Percentiles rank a stretch among this genome's conserved stretches.
Evolutionary conservation across 78 protist genomes (phyloP).

Genomic region (Dictyostelium firmibasis): DNA sequence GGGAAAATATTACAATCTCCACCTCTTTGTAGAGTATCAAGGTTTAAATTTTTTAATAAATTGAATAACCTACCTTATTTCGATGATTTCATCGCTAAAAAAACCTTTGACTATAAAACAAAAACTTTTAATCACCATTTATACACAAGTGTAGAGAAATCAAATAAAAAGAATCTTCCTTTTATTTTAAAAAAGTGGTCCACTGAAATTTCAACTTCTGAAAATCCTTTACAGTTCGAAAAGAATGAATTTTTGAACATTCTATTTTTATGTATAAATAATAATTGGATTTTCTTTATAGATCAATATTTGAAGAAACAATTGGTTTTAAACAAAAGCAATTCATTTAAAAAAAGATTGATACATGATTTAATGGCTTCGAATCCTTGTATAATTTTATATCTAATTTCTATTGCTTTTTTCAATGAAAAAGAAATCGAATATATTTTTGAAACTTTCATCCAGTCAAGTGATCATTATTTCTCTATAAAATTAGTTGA

Average conservation of each 20-base stretch:
- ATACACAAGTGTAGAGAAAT: neutral
- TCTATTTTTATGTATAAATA: neutral
- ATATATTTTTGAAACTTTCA: neutral
- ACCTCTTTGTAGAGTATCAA: neutral
- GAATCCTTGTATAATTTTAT: neutral
- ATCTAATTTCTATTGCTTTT: neutral
- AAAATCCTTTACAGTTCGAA: neutral
- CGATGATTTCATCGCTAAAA: neutral
- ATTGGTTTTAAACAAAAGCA: neutral
- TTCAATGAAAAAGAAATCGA: neutral
- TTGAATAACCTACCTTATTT: neutral
- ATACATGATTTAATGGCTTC: neutral
- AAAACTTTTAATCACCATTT: neutral
- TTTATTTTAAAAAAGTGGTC: neutral
- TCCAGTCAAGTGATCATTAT: neutral
- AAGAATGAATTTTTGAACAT: neutral
- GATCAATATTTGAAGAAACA: neutral
- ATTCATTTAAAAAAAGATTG: neutral
- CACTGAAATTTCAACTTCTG: neutral
- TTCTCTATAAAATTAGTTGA: neutral
- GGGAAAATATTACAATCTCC: neutral
- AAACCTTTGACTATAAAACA: neutral
- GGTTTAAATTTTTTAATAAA: neutral
- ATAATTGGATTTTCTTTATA: neutral
- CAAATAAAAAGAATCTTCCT: neutral